phyloP scores from a whole-genome alignment of 208 protist genomes.

The Acanthamoeba polyphaga region DNA sequence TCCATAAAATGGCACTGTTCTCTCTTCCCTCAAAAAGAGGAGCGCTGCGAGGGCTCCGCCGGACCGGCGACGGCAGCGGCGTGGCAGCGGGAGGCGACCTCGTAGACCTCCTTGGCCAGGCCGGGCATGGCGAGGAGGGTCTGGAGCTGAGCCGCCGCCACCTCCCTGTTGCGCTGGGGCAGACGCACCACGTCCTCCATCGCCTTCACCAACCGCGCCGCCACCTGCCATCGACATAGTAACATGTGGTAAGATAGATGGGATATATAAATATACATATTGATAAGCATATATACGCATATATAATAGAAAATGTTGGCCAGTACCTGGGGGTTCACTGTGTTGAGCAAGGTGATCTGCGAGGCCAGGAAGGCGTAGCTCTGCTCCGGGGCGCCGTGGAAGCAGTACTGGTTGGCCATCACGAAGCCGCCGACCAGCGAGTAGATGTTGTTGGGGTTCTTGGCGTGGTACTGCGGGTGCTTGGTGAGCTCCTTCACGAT shows the following conservation, averaged over 20 bases:
- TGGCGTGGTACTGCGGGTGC: slow-evolving; percentile 4
- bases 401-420: slow-evolving; percentile 30
- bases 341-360: slow-evolving; percentile 23
- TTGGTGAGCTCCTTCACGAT: neutral
- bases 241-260: neutral
- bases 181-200: slow-evolving; percentile 40
- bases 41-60: too few relatives aligned
- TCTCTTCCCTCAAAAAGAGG: too few relatives aligned
- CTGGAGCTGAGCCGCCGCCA: neutral
- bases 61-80: neutral
- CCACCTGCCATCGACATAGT: neutral
- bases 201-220: neutral
- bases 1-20: too few relatives aligned
- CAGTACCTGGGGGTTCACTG: neutral
- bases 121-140: neutral
- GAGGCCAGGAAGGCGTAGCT: slow-evolving; percentile 36
- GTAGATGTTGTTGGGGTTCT: slow-evolving; percentile 63
- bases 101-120: slow-evolving; percentile 39
- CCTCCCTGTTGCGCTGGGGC: neutral
- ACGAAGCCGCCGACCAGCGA: slow-evolving; percentile 35
- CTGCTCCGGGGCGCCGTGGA: slow-evolving; percentile 37
- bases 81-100: slow-evolving; percentile 34
- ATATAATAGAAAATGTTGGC: neutral
- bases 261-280: too few relatives aligned
- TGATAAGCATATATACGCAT: too few relatives aligned